Conservation (phyloP, 2,329 filamentous ascomycete genomes). For the Fusarium mundagurra region DNA sequence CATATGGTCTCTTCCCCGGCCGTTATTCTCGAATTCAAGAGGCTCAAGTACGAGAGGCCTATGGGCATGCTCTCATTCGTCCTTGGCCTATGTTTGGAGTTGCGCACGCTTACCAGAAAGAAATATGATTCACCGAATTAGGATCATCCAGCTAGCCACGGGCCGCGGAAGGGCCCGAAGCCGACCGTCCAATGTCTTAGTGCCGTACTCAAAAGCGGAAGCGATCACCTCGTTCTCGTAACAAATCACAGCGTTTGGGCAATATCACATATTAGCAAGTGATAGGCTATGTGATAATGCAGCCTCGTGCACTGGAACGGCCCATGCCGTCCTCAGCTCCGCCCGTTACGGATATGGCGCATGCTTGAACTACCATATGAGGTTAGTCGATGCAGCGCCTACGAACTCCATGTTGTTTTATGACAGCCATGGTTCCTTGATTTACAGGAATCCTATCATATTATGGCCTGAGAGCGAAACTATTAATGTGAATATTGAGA, state of each 20-base stretch:
- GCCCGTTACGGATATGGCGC: neutral
- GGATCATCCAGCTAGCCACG: neutral
- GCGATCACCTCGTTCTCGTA: neutral
- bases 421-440: accelerated
- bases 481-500: accelerated
- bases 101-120: neutral
- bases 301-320: neutral
- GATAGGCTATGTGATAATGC: neutral
- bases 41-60: neutral
- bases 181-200: neutral
- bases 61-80: neutral
- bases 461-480: accelerated
- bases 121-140: neutral
- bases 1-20: neutral
- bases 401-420: accelerated
- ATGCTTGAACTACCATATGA: accelerated
- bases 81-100: neutral
- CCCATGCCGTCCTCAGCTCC: neutral
- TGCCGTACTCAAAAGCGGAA: neutral
- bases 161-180: neutral
- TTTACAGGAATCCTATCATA: accelerated
- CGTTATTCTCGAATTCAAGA: accelerated
- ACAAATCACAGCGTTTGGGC: neutral
- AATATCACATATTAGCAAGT: neutral
- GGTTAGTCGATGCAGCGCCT: neutral